phyloP scores from a whole-genome alignment of 164 flowering plant species.

The Kingdonia uniflora region DNA sequence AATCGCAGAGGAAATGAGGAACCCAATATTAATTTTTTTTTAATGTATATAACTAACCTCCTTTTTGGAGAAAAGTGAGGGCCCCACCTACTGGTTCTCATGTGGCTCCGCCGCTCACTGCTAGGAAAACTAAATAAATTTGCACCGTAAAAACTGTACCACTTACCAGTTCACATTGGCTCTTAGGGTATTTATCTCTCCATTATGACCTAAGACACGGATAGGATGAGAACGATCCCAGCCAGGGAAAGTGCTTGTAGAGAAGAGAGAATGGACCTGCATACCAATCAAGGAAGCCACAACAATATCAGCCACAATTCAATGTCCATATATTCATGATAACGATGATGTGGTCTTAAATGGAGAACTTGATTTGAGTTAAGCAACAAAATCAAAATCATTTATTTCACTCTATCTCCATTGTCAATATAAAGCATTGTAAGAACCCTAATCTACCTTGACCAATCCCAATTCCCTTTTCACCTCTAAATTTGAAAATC shows the following conservation, averaged over 20 bases:
- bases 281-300: not conserved
- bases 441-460: constrained; percentile 51
- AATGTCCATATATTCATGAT: no score
- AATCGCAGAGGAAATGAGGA: no score
- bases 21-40: no score
- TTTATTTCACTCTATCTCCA: constrained; percentile 13
- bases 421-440: constrained; percentile 20
- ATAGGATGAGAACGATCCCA: constrained; percentile 99
- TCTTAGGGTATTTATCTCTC: constrained; percentile 94
- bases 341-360: constrained; percentile 4
- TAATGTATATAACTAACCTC: no score
- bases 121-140: not conserved
- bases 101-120: no score
- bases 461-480: constrained; percentile 38
- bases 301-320: no score
- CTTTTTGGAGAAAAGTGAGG: no score
- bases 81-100: no score
- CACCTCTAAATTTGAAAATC: constrained; percentile 28
- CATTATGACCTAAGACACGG: constrained; percentile 98
- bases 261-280: constrained; percentile 93
- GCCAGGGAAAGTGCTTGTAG: constrained; percentile 98
- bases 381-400: constrained; percentile 15
- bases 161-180: constrained; percentile 95
- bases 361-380: constrained; percentile 6
- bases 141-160: no score